These are phyloP conservation scores for Cyberlindnera mrakii DNA, from an alignment of 805 yeast species.

Conservation along the genomic window DNA sequence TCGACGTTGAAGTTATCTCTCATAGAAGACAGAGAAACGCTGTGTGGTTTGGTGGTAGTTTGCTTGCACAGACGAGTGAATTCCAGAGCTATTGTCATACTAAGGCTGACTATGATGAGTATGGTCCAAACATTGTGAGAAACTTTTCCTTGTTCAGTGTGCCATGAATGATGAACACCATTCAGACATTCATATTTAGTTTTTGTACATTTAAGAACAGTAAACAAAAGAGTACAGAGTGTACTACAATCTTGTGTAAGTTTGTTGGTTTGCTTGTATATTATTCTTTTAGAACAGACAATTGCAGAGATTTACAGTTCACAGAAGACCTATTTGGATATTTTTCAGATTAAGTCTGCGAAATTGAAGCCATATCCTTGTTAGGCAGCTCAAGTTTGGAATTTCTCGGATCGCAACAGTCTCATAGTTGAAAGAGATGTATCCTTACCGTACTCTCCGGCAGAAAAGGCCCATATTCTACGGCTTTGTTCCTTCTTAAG, in stretches of 20 bases:
- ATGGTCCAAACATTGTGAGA: conserved; percentile 96
- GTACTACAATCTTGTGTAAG: too few relatives aligned
- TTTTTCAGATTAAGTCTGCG: too few relatives aligned
- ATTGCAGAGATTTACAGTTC: not conserved
- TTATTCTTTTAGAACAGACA: not conserved
- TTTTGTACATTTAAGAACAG: too few relatives aligned
- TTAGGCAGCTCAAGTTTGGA: too few relatives aligned
- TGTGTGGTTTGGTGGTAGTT: conserved; percentile 98
- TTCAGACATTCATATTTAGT: not conserved
- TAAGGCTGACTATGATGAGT: conserved; percentile 94
- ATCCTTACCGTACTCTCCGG: too few relatives aligned
- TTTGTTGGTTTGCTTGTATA: not conserved
- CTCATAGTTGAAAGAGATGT: too few relatives aligned
- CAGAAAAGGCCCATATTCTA: too few relatives aligned
- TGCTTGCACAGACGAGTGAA: conserved; percentile 95
- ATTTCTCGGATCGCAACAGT: too few relatives aligned
- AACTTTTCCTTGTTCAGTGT: conserved; percentile 92
- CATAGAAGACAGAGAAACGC: conserved; percentile 98
- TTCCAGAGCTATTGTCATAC: conserved; percentile 96
- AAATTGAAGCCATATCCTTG: too few relatives aligned
- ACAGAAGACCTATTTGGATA: too few relatives aligned
- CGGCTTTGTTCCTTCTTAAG: too few relatives aligned
- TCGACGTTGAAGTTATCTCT: conserved; percentile 92
- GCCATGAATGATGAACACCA: conserved; percentile 42
- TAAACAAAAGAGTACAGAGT: too few relatives aligned